Evolutionary conservation across 371 early-diverging fungal genomes (phyloP), one percentile per base, ranked within the genome.

Genomic region (Mortierella sp.): DNA sequence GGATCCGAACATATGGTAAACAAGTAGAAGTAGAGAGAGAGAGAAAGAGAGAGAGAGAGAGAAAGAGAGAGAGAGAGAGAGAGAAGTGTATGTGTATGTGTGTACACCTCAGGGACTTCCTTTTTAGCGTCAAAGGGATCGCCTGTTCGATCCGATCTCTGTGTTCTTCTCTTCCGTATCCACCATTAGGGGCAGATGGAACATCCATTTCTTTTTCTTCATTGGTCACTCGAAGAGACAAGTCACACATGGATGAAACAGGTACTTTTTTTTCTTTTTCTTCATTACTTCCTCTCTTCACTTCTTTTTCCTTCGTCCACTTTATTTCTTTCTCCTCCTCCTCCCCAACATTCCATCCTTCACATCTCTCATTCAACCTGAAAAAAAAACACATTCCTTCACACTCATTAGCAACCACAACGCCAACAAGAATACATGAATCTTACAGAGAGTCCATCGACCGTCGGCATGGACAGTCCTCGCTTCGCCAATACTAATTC

Each of bases 391-490:
- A n/a, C 73, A 73, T 47, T 44, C 38, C 24, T 9, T 11, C 28
- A 34, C 34, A 0, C 58, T n/a, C 58, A 26, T 11, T 26, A 1
- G 14, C 24, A 19, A 28, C 28, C 34, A 19, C 16, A 75, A 26
- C 52, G 54, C 13, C n/a, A 28, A 24, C 1, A 7, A 38, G 21
- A 52, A 11, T 45, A 31, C 44, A 80, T 80, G 75, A 75, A 74
- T 48, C 38, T 75, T 14, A 68, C 63, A 19, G 80, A 80, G 50
- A 76, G 70, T 48, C 45, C 75, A 50, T 54, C 72, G 24, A 72
- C 75, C 80, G 73, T 80, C 60, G 55, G 28, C 47, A 50, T 74
- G 70, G 74, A 80, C 73, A 68, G 42, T 68, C 24, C 75, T 54
- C 70, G 38, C 52, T 54, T 65, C 38, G 38, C 68, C 68, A 68